phyloP scores from a whole-genome alignment of 768 basidiomycete species.

The Hericium alpestre region DNA sequence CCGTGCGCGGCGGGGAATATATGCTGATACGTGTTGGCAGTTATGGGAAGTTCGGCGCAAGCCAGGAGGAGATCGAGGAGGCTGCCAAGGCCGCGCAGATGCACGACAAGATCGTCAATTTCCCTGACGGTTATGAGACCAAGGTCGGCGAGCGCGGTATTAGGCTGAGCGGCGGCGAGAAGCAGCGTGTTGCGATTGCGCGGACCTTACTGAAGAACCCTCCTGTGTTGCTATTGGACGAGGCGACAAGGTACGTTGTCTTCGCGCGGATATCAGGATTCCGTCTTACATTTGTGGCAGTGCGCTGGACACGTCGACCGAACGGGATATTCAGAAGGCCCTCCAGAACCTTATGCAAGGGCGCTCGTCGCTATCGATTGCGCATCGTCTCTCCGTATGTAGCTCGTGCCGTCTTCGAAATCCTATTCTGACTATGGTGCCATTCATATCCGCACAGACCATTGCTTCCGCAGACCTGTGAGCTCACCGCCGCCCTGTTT shows the following conservation, averaged over 20 bases:
- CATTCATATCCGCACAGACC: slow-evolving; percentile 27
- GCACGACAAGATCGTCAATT: slow-evolving; percentile 74
- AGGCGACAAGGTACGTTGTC: slow-evolving; percentile 51
- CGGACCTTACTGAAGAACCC: slow-evolving; percentile 81
- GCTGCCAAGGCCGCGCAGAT: slow-evolving; percentile 79
- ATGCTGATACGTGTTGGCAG: slow-evolving; percentile 21
- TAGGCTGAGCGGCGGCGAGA: slow-evolving; percentile 78
- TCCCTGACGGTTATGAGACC: slow-evolving; percentile 82
- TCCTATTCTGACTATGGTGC: neutral
- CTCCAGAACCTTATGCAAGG: slow-evolving; percentile 70
- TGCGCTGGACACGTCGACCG: slow-evolving; percentile 83
- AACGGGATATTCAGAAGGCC: slow-evolving; percentile 82
- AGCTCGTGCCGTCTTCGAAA: neutral
- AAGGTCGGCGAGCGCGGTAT: slow-evolving; percentile 87
- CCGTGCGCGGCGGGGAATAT: neutral
- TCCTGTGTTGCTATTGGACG: slow-evolving; percentile 67
- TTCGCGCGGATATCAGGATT: neutral
- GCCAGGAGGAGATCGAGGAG: slow-evolving; percentile 62
- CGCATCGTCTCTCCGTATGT: slow-evolving; percentile 67
- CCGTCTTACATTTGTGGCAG: slow-evolving; percentile 22
- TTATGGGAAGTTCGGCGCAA: slow-evolving; percentile 69
- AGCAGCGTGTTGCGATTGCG: slow-evolving; percentile 83
- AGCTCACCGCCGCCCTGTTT: slow-evolving; percentile 12
- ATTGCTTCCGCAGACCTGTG: slow-evolving; percentile 44
- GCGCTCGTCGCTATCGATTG: slow-evolving; percentile 67